These are phyloP conservation scores for Pleurozium schreberi DNA, from an alignment of 225 moss, liverwort and hornwort species.

Conservation along the genomic window DNA sequence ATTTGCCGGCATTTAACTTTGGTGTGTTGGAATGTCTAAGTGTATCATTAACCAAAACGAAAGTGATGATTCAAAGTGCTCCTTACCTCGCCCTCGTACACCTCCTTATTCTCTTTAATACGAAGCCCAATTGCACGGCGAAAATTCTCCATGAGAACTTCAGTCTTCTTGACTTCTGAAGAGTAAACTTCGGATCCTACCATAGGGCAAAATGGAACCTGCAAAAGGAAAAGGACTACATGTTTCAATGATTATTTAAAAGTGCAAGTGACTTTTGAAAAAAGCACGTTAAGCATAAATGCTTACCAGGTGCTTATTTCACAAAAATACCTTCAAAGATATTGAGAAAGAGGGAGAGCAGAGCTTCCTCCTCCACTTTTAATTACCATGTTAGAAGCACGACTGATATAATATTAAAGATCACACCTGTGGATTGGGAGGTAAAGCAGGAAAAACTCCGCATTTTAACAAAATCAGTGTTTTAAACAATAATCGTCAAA, in stretches of 20 bases:
- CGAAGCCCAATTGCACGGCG: constrained; percentile 88
- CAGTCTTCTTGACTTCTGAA: constrained; percentile 97
- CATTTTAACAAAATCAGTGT: background rate
- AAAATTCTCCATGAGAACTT: constrained; percentile 97
- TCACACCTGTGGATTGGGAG: background rate
- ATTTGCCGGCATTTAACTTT: background rate
- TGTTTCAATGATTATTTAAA: constrained; percentile 4
- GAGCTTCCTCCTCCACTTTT: background rate
- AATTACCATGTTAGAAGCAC: background rate
- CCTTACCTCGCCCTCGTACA: constrained; percentile 86
- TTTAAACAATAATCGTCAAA: background rate
- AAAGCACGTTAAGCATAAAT: background rate
- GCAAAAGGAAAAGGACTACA: background rate
- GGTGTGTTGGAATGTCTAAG: background rate
- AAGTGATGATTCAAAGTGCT: background rate
- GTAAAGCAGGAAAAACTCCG: background rate
- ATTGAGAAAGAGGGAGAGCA: background rate
- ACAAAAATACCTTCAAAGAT: background rate
- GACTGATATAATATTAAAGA: background rate
- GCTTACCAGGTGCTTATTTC: background rate
- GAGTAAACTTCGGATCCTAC: constrained; percentile 98
- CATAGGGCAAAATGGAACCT: constrained; percentile 98
- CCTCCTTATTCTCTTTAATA: constrained; percentile 97
- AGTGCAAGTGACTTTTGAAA: background rate
- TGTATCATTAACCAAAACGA: background rate